These are phyloP conservation scores for Rhodotorula sp. DNA, from an alignment of 1,284 basidiomycete genomes.

Conservation along the genomic window DNA sequence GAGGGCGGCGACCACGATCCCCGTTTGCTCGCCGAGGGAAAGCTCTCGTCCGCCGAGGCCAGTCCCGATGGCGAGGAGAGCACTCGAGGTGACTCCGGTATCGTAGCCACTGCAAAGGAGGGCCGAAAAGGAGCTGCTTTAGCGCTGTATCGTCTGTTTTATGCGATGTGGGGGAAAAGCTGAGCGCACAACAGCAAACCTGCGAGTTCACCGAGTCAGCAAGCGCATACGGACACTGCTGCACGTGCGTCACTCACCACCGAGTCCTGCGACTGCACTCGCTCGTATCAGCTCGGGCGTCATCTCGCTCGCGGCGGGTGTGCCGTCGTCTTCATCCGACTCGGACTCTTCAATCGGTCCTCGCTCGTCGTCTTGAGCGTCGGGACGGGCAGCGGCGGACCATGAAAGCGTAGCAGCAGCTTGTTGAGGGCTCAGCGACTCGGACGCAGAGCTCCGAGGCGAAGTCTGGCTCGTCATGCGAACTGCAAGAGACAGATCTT, in stretches of 20 bases:
- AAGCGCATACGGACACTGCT: neutral
- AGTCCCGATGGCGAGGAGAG: constrained; percentile 26
- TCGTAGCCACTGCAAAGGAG: constrained; percentile 28
- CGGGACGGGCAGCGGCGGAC: neutral
- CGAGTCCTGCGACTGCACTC: constrained; percentile 27
- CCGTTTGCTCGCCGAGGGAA: constrained; percentile 22
- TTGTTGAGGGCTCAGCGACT: neutral
- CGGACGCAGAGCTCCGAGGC: neutral
- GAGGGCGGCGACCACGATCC: constrained; percentile 45
- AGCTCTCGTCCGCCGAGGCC: constrained; percentile 23
- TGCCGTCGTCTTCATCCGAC: neutral
- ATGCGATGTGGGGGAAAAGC: neutral
- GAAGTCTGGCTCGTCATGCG: neutral
- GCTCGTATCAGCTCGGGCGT: constrained; percentile 30
- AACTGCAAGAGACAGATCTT: neutral
- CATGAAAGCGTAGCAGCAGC: constrained; percentile 1
- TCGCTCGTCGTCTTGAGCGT: neutral
- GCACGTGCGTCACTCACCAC: constrained; percentile 11
- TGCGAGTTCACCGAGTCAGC: neutral
- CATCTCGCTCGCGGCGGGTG: neutral
- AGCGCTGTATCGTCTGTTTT: neutral
- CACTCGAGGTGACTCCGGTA: constrained; percentile 35
- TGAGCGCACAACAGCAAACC: constrained; percentile 18
- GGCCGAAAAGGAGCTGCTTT: neutral
- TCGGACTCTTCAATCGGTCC: too few relatives aligned